phyloP scores from a whole-genome alignment of 2,329 filamentous ascomycete genomes.

The Fusarium continuum region DNA sequence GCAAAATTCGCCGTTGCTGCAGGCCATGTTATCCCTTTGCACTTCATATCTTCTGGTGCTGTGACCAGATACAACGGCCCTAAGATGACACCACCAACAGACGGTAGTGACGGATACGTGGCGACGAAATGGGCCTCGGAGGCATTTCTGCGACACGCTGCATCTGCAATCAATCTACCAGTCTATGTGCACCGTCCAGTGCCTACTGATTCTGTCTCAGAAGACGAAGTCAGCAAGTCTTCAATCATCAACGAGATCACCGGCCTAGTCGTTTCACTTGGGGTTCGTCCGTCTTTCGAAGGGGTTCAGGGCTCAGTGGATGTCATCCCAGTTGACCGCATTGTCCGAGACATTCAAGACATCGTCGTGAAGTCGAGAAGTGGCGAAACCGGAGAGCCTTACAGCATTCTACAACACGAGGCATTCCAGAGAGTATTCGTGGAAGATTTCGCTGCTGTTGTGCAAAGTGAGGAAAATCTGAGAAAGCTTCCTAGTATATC shows the following conservation, averaged over 20 bases:
- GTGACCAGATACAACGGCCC: fast-evolving
- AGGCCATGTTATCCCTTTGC: background rate
- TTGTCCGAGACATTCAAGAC: fast-evolving
- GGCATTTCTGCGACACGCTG: background rate
- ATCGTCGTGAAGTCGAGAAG: background rate
- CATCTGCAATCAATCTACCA: background rate
- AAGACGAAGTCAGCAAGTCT: fast-evolving
- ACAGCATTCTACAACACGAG: background rate
- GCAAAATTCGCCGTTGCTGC: background rate
- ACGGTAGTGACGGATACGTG: background rate
- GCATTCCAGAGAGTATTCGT: background rate
- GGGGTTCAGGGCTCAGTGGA: background rate
- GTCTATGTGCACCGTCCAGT: background rate
- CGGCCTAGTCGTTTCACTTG: fast-evolving
- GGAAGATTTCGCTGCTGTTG: background rate
- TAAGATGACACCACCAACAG: background rate
- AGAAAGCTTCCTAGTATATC: background rate
- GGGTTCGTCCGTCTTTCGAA: background rate
- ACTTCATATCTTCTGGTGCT: background rate
- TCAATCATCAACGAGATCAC: background rate
- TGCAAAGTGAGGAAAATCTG: fast-evolving
- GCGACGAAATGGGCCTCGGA: background rate
- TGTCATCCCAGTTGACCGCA: background rate
- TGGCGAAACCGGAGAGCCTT: background rate
- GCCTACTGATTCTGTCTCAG: fast-evolving